These are phyloP conservation scores for Dictyostelium brefeldianum DNA, from an alignment of 78 protist genomes.

Conservation along the genomic window DNA sequence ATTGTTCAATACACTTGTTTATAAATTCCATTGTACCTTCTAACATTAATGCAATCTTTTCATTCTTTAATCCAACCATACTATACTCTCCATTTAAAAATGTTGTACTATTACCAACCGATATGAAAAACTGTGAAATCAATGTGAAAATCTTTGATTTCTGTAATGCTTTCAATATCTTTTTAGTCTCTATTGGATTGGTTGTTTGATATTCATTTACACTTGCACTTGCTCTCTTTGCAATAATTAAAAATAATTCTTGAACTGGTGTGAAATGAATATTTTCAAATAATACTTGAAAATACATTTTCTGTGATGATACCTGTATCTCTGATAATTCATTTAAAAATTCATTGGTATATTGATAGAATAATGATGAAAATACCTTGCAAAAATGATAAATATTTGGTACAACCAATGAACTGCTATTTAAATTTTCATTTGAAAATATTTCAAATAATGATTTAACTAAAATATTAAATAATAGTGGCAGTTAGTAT, in stretches of 20 bases:
- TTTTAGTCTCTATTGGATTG: conserved; percentile 73
- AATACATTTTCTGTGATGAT: conserved; percentile 24
- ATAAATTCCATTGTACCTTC: conserved; percentile 64
- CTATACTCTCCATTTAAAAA: not conserved
- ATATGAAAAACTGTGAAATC: conserved; percentile 18
- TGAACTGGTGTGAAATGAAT: conserved; percentile 31
- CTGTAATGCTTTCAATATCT: conserved; percentile 43
- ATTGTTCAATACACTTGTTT: conserved; percentile 41
- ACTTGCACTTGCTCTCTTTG: conserved; percentile 52
- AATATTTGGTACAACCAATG: conserved; percentile 30
- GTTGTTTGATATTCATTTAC: conserved; percentile 70
- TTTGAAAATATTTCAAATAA: conserved; percentile 58
- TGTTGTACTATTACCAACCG: not conserved
- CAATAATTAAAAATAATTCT: conserved; percentile 25
- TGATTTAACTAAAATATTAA: conserved; percentile 2
- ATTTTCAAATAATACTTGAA: conserved; percentile 45
- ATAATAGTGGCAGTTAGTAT: not conserved
- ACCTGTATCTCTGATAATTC: conserved; percentile 39
- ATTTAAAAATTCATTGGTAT: conserved; percentile 22
- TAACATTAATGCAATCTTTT: not conserved
- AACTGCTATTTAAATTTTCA: conserved; percentile 8
- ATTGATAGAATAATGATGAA: conserved; percentile 53
- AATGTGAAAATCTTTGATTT: conserved; percentile 52
- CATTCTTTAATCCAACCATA: not conserved
- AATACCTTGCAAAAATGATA: conserved; percentile 48